phyloP scores from a whole-genome alignment of 2,329 filamentous ascomycete species.

The Daldinia eschscholtzii region DNA sequence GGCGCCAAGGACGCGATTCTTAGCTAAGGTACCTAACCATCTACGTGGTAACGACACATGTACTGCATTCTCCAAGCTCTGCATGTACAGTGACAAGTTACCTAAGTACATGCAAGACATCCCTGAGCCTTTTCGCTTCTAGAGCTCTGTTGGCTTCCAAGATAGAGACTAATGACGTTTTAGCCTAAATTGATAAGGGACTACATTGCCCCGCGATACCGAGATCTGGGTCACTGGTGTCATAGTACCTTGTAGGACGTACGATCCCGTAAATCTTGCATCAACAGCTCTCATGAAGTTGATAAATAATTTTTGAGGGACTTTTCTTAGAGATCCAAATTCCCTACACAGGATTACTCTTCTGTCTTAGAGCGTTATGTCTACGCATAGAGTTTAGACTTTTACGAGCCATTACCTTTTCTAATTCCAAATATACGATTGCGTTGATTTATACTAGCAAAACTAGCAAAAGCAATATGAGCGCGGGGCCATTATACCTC shows the following conservation, averaged over 20 bases:
- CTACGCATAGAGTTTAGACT: constrained; percentile 17
- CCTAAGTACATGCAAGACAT: constrained; percentile 12
- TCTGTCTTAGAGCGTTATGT: background rate
- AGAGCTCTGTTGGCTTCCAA: constrained; percentile 25
- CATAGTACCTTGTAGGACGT: constrained; percentile 19
- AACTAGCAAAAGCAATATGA: constrained; percentile 49
- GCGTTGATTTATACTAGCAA: constrained; percentile 4
- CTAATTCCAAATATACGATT: background rate
- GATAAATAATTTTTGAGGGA: constrained; percentile 28
- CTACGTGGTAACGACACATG: too few relatives aligned
- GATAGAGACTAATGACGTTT: constrained; percentile 33
- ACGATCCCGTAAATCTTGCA: constrained; percentile 36
- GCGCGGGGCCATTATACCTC: constrained; percentile 76
- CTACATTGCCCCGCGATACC: constrained; percentile 40
- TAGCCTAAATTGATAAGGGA: constrained; percentile 42
- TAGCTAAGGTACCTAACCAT: constrained; percentile 2
- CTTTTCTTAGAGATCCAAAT: constrained; percentile 24
- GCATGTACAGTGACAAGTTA: background rate
- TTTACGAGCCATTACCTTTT: constrained; percentile 6
- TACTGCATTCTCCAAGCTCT: background rate
- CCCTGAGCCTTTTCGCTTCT: background rate
- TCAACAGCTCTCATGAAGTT: constrained; percentile 26
- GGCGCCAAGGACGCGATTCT: background rate
- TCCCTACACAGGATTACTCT: constrained; percentile 7
- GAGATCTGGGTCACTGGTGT: constrained; percentile 38